phyloP scores from a whole-genome alignment of 1,284 basidiomycete species.

The Apiotrichum laibachii region DNA sequence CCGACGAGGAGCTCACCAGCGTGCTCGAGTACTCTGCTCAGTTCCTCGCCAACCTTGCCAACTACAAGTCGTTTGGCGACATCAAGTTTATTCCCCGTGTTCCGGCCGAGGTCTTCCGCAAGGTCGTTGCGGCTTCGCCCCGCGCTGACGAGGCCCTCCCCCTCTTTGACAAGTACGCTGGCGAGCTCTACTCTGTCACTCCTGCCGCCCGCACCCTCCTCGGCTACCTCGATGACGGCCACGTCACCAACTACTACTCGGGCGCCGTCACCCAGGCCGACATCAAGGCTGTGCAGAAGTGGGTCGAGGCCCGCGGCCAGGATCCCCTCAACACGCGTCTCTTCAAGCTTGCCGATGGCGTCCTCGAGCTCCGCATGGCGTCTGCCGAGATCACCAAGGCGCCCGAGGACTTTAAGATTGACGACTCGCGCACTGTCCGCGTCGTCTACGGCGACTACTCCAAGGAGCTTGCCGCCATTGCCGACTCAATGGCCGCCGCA shows the following conservation, averaged over 20 bases:
- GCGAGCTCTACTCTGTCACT: conserved; percentile 15
- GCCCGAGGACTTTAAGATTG: conserved; percentile 8
- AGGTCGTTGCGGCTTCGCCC: conserved; percentile 13
- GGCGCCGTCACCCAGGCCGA: conserved; percentile 17
- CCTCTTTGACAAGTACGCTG: conserved; percentile 15
- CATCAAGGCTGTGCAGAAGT: conserved; percentile 20
- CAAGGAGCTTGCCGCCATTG: conserved; percentile 10
- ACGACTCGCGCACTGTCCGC: conserved; percentile 11
- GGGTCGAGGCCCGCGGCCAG: conserved; percentile 13
- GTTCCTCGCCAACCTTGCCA: conserved; percentile 22
- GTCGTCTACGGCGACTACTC: conserved; percentile 20
- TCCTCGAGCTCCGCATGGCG: conserved; percentile 20
- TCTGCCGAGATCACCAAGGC: conserved; percentile 8
- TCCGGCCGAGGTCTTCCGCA: conserved; percentile 4
- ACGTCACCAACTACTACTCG: conserved; percentile 22
- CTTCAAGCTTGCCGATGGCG: conserved; percentile 17
- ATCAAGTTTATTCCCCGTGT: conserved; percentile 23
- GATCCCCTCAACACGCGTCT: conserved; percentile 24
- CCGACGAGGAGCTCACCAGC: conserved; percentile 11
- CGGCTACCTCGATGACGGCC: conserved; percentile 20
- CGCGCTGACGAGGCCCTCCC: conserved; percentile 10
- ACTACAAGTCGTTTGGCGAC: conserved; percentile 25
- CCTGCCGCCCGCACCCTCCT: conserved; percentile 19
- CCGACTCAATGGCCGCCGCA: conserved; percentile 54
- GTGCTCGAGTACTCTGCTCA: conserved; percentile 20